Evolutionary conservation across 2,329 filamentous ascomycete genomes (phyloP).

Genomic region (Cladophialophora carrionii): DNA sequence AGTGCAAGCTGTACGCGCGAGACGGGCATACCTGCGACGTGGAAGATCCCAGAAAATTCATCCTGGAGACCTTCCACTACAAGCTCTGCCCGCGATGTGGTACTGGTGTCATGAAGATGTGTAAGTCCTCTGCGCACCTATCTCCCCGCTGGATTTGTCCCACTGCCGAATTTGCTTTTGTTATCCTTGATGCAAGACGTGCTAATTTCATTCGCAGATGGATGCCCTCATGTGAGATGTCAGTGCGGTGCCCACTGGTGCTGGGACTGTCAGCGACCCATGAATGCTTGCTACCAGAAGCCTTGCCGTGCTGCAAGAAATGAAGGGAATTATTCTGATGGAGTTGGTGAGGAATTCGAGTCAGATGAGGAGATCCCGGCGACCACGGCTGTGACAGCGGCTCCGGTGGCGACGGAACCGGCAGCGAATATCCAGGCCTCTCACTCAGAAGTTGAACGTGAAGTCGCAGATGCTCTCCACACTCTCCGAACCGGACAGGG

Average conservation of each 20-base stretch:
- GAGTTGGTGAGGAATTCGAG: conserved; percentile 24
- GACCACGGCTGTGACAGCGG: background rate
- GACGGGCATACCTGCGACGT: conserved; percentile 39
- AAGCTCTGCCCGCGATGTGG: conserved; percentile 57
- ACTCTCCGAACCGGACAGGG: background rate
- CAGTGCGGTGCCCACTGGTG: conserved; percentile 57
- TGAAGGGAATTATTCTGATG: conserved; percentile 32
- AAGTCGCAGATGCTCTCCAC: background rate
- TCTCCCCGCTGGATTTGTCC: background rate
- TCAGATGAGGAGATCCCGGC: conserved; percentile 11
- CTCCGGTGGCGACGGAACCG: background rate
- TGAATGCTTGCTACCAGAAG: conserved; percentile 41
- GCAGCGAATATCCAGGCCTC: background rate
- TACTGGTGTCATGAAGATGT: conserved; percentile 54
- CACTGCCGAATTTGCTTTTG: background rate
- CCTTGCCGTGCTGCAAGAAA: conserved; percentile 28
- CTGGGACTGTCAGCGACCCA: conserved; percentile 48
- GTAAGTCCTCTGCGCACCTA: background rate
- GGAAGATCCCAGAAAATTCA: conserved; percentile 43
- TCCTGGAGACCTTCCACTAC: conserved; percentile 52
- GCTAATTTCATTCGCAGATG: conserved; percentile 34
- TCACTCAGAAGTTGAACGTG: background rate
- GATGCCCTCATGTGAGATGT: conserved; percentile 55
- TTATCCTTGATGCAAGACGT: background rate
- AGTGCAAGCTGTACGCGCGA: conserved; percentile 52